A percentile compares a stretch with the other conserved stretches of the same genome.
phyloP scores from a whole-genome alignment of 2,329 filamentous ascomycete species.

The Fusarium setosum region DNA sequence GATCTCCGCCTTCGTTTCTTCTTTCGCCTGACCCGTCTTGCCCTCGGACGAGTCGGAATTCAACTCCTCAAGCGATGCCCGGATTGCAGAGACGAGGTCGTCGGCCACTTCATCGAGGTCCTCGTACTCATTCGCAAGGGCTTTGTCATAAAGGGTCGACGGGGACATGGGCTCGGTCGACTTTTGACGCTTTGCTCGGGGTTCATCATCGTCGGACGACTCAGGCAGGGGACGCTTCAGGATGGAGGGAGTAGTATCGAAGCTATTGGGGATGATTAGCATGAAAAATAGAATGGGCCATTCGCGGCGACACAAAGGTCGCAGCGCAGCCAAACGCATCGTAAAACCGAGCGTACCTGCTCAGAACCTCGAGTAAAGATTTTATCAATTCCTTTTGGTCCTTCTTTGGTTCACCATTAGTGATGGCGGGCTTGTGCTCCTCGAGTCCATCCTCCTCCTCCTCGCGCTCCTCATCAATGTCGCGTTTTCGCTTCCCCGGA shows the following conservation, averaged over 20 bases:
- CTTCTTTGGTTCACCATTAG: constrained; percentile 40
- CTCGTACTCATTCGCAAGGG: constrained; percentile 62
- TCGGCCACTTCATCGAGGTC: constrained; percentile 74
- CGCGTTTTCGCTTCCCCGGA: constrained; percentile 70
- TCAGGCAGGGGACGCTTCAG: constrained; percentile 65
- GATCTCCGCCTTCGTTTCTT: constrained; percentile 57
- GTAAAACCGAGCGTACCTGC: constrained; percentile 47
- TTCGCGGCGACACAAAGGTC: constrained; percentile 18
- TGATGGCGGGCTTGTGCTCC: constrained; percentile 38
- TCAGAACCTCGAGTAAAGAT: constrained; percentile 52
- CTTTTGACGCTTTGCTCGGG: constrained; percentile 70
- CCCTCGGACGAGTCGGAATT: constrained; percentile 47
- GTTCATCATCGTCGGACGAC: constrained; percentile 58
- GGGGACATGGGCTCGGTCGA: constrained; percentile 56
- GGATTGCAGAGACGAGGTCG: constrained; percentile 63
- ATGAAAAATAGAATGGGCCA: constrained; percentile 10
- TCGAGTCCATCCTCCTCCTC: constrained; percentile 45
- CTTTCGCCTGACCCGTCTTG: constrained; percentile 43
- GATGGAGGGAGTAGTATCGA: constrained; percentile 65
- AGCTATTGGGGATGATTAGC: constrained; percentile 55
- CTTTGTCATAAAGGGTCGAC: constrained; percentile 66
- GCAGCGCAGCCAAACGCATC: constrained; percentile 14
- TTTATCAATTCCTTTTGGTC: constrained; percentile 52
- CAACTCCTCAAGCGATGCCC: constrained; percentile 61
- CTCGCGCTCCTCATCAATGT: constrained; percentile 55